Conservation (phyloP, 2,329 filamentous ascomycete genomes). For the Trichoderma lentiforme region DNA sequence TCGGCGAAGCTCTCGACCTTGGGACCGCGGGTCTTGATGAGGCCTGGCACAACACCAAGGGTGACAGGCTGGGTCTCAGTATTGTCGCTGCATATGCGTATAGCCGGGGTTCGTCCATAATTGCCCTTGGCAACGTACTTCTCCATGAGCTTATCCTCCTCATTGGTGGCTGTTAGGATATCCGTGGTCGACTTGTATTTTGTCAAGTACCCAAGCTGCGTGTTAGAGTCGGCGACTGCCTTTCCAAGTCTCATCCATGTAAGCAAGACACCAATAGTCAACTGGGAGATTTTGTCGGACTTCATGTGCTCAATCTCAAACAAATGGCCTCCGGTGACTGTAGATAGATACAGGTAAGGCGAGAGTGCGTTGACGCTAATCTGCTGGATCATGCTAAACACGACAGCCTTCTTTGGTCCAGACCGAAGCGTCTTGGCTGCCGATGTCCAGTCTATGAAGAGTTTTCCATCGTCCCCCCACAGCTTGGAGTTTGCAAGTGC, state of each 20-base stretch:
- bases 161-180: not conserved
- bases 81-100: not conserved
- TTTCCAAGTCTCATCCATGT: constrained; percentile 42
- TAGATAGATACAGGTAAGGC: constrained; percentile 42
- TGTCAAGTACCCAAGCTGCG: constrained; percentile 8
- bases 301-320: constrained; percentile 30
- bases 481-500: constrained; percentile 18
- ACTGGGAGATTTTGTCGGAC: constrained; percentile 35
- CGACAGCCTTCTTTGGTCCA: constrained; percentile 38
- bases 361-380: constrained; percentile 23
- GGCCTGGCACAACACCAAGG: constrained; percentile 25
- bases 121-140: not conserved
- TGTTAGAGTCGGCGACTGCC: not conserved
- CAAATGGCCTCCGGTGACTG: constrained; percentile 41
- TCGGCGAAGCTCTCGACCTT: constrained; percentile 36
- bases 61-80: constrained; percentile 15
- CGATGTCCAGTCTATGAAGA: constrained; percentile 45
- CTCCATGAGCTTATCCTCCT: not conserved
- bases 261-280: constrained; percentile 41
- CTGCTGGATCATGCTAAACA: constrained; percentile 41
- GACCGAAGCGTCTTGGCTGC: constrained; percentile 34
- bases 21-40: constrained; percentile 25
- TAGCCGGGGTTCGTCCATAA: not conserved
- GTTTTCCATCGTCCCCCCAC: constrained; percentile 33
- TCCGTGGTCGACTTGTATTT: constrained; percentile 19